phyloP scores from a whole-genome alignment of 1,139 yeast genomes.

The Candida pseudoviswanathii region DNA sequence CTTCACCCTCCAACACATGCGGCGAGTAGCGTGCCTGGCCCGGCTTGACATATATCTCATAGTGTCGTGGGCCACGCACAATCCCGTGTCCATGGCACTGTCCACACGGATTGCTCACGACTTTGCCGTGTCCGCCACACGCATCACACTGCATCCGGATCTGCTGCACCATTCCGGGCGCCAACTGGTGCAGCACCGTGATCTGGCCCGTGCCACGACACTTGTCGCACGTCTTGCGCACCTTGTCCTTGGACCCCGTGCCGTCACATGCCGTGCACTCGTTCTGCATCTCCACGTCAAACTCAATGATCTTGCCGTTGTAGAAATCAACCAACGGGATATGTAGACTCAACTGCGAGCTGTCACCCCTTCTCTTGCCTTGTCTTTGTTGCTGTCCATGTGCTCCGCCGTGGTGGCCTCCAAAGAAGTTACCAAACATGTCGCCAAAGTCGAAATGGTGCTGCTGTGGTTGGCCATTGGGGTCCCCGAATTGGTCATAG shows the following conservation, averaged over 20 bases:
- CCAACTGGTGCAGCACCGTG: conserved; percentile 72
- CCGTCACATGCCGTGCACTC: conserved; percentile 80
- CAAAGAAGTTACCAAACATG: conserved; percentile 75
- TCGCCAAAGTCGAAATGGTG: conserved; percentile 56
- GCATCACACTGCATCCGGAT: conserved; percentile 76
- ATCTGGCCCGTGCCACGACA: conserved; percentile 80
- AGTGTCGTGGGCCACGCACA: conserved; percentile 54
- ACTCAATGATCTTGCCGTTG: conserved; percentile 63
- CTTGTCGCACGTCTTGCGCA: conserved; percentile 58
- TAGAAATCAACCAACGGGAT: conserved; percentile 68
- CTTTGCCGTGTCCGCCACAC: conserved; percentile 78
- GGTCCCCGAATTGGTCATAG: conserved; percentile 84
- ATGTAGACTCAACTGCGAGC: conserved; percentile 58
- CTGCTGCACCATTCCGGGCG: conserved; percentile 89
- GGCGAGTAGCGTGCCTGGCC: conserved; percentile 68
- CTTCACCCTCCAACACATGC: conserved; percentile 70
- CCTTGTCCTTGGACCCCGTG: conserved; percentile 80
- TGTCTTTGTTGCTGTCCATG: conserved; percentile 26
- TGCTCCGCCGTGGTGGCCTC: conserved; percentile 33
- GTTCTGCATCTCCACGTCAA: conserved; percentile 70
- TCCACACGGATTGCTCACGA: conserved; percentile 63
- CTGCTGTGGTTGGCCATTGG: conserved; percentile 55
- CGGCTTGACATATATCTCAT: conserved; percentile 63
- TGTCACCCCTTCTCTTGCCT: conserved; percentile 64
- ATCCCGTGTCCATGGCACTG: conserved; percentile 75